phyloP scores from a whole-genome alignment of 108 stramenopile species.

The Skeletonema grethae region DNA sequence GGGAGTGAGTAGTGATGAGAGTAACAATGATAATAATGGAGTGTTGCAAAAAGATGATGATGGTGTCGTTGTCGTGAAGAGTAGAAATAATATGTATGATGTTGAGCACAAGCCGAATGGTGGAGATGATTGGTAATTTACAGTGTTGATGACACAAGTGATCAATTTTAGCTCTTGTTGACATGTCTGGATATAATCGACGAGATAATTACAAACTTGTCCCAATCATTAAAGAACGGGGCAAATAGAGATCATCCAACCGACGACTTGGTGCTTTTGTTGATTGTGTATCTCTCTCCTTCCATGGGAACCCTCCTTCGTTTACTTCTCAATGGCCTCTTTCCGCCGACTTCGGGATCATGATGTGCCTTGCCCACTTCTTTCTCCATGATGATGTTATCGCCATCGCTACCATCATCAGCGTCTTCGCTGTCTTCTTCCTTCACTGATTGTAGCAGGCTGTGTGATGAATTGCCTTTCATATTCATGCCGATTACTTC shows the following conservation, averaged over 20 bases:
- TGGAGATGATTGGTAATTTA: no score
- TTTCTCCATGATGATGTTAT: background rate
- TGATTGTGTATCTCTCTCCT: constrained; percentile 2
- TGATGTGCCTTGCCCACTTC: background rate
- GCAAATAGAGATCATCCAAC: no score
- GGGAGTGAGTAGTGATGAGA: background rate
- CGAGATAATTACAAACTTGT: no score
- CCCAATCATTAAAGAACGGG: no score
- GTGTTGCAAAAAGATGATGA: constrained; percentile 9
- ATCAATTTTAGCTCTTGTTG: no score
- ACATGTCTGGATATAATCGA: no score
- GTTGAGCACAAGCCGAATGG: background rate
- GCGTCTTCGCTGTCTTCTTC: constrained; percentile 13
- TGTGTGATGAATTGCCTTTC: background rate
- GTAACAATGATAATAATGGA: background rate
- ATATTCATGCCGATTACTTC: background rate
- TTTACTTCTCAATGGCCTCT: background rate
- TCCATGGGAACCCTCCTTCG: background rate
- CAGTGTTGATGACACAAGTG: no score
- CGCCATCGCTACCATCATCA: constrained; percentile 10
- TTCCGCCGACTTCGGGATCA: background rate
- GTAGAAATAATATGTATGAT: background rate
- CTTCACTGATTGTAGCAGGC: constrained; percentile 8
- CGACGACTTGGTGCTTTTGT: background rate
- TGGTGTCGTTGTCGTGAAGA: background rate